Evolutionary conservation across 202 grass and related monocot species (phyloP).

Genomic region (Digitaria exilis): DNA sequence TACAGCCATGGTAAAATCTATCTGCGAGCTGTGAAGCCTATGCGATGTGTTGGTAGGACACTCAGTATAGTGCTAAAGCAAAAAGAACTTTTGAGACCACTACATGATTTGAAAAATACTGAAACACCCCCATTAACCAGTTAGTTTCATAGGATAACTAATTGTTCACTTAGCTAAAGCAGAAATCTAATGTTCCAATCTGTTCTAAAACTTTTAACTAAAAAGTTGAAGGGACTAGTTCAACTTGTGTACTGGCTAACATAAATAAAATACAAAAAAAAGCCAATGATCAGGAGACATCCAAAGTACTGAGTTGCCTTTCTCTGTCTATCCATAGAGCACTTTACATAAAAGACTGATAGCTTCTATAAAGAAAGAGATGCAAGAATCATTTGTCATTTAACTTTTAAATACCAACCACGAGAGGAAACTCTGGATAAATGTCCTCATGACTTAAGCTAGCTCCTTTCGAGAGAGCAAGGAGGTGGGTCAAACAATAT

Average conservation of each 20-base stretch:
- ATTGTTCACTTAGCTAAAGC: neutral
- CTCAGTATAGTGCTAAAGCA: neutral
- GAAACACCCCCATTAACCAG: neutral
- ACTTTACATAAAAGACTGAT: neutral
- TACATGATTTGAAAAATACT: conserved; percentile 10
- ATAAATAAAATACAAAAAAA: neutral
- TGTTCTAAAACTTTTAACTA: neutral
- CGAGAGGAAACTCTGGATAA: neutral
- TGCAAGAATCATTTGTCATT: neutral
- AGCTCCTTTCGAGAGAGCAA: neutral
- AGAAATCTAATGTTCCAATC: neutral
- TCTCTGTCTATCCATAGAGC: neutral
- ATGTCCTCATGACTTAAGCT: neutral
- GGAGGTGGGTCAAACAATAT: neutral
- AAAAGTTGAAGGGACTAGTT: neutral
- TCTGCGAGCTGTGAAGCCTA: conserved; percentile 6
- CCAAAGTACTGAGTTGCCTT: neutral
- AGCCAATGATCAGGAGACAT: neutral
- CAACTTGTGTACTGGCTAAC: neutral
- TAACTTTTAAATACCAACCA: neutral
- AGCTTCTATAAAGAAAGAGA: neutral
- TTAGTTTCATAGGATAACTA: neutral
- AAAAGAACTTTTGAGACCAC: neutral
- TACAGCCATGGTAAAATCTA: conserved; percentile 12
- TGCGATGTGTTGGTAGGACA: neutral